These are phyloP conservation scores for Zizania palustris DNA, from an alignment of 202 grass and related monocot species.

Conservation along the genomic window DNA sequence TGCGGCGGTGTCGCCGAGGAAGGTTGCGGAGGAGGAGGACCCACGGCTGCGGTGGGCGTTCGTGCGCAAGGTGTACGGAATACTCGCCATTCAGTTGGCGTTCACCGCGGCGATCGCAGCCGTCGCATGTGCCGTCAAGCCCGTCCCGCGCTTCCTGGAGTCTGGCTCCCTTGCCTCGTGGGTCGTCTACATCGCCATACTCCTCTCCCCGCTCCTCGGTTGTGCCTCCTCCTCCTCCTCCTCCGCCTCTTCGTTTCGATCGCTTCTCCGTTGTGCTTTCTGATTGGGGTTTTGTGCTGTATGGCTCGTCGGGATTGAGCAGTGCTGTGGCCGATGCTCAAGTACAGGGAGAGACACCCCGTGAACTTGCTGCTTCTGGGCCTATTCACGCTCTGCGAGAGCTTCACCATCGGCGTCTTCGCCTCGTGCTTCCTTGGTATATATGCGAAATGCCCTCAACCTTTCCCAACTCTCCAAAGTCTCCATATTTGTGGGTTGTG, in stretches of 20 bases:
- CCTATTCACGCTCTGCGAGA: constrained; percentile 65
- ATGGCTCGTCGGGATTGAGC: not conserved
- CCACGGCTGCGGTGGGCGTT: constrained; percentile 62
- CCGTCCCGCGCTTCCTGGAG: constrained; percentile 54
- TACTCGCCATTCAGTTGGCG: constrained; percentile 54
- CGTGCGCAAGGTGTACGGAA: constrained; percentile 67
- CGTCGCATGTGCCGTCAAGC: constrained; percentile 26
- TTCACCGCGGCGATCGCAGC: constrained; percentile 43
- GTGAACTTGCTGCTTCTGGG: constrained; percentile 56
- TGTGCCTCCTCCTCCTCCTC: not conserved
- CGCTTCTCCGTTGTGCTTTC: not conserved
- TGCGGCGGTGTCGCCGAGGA: not conserved
- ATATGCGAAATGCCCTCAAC: not conserved
- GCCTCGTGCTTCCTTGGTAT: constrained; percentile 46
- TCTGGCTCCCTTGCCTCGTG: constrained; percentile 15
- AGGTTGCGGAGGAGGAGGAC: constrained; percentile 56
- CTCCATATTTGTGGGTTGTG: not conserved
- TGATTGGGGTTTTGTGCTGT: no score
- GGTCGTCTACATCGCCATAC: constrained; percentile 37
- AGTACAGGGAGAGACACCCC: constrained; percentile 57
- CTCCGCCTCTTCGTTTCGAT: not conserved
- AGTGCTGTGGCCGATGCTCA: constrained; percentile 63
- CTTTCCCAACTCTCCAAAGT: not conserved
- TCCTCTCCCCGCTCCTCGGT: constrained; percentile 59
- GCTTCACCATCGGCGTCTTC: constrained; percentile 45